These are phyloP conservation scores for Xanthoconium purpureum DNA, from an alignment of 768 basidiomycete species.

Conservation along the genomic window DNA sequence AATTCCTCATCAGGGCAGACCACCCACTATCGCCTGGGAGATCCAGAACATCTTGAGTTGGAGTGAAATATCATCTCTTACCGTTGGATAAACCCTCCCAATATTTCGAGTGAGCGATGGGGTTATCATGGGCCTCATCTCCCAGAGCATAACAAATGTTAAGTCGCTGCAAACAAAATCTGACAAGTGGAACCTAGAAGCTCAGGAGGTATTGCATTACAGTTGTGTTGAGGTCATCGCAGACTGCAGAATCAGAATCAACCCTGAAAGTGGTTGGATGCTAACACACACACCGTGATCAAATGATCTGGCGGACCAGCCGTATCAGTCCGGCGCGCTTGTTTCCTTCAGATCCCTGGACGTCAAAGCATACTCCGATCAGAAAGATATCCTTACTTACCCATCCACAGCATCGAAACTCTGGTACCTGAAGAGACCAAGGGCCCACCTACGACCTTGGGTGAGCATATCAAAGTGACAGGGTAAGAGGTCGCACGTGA, in stretches of 20 bases:
- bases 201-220: conserved; percentile 38
- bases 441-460: conserved; percentile 61
- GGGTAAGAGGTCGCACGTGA: conserved; percentile 55
- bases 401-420: conserved; percentile 87
- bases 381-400: conserved; percentile 37
- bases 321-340: conserved; percentile 94
- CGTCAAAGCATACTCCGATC: neutral
- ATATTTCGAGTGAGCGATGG: conserved; percentile 15
- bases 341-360: conserved; percentile 57
- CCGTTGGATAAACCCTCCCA: neutral
- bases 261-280: neutral
- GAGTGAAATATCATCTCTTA: neutral
- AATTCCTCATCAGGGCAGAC: neutral
- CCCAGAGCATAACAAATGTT: conserved; percentile 36
- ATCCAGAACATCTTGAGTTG: neutral
- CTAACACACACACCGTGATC: conserved; percentile 71
- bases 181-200: neutral
- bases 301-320: conserved; percentile 96
- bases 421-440: conserved; percentile 91
- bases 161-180: conserved; percentile 21
- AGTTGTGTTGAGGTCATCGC: conserved; percentile 93
- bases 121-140: conserved; percentile 14
- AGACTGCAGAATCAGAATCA: conserved; percentile 46
- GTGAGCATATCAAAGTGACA: no score
- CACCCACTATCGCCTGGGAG: neutral